phyloP scores from a whole-genome alignment of 1,284 basidiomycete genomes.

The Cutaneotrichosporon sp. region DNA sequence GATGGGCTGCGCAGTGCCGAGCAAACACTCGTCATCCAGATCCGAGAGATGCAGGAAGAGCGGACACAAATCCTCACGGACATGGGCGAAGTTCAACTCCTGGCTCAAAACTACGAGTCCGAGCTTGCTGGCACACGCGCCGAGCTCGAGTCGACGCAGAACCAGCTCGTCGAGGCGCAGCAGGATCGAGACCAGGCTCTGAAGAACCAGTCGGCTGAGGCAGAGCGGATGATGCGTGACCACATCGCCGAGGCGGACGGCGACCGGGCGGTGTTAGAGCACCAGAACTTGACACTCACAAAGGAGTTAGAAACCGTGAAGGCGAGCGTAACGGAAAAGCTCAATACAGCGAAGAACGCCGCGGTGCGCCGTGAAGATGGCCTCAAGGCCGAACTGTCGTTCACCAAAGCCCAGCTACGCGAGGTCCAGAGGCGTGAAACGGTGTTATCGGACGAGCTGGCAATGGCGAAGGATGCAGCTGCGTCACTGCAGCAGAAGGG shows the following conservation, averaged over 20 bases:
- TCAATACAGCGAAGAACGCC: slow-evolving; percentile 41
- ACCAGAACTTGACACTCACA: slow-evolving; percentile 72
- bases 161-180: slow-evolving; percentile 61
- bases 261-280: slow-evolving; percentile 79
- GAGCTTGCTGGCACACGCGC: slow-evolving; percentile 56
- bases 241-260: slow-evolving; percentile 86
- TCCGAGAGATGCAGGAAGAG: slow-evolving; percentile 64
- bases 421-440: slow-evolving; percentile 43
- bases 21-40: slow-evolving; percentile 51
- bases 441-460: slow-evolving; percentile 40
- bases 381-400: slow-evolving; percentile 45
- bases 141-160: slow-evolving; percentile 49
- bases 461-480: slow-evolving; percentile 38
- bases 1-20: slow-evolving; percentile 55
- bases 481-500: slow-evolving; percentile 31
- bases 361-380: slow-evolving; percentile 44
- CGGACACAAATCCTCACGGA: slow-evolving; percentile 63
- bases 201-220: slow-evolving; percentile 67
- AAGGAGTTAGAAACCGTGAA: slow-evolving; percentile 47
- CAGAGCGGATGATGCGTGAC: slow-evolving; percentile 76
- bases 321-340: slow-evolving; percentile 38
- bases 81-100: slow-evolving; percentile 66
- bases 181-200: slow-evolving; percentile 70
- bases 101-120: slow-evolving; percentile 65
- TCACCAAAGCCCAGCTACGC: slow-evolving; percentile 44